Evolutionary conservation across 176 grass and related monocot species (phyloP), one percentile per base, ranked within the genome.

Genomic region (Avena atlantica): DNA sequence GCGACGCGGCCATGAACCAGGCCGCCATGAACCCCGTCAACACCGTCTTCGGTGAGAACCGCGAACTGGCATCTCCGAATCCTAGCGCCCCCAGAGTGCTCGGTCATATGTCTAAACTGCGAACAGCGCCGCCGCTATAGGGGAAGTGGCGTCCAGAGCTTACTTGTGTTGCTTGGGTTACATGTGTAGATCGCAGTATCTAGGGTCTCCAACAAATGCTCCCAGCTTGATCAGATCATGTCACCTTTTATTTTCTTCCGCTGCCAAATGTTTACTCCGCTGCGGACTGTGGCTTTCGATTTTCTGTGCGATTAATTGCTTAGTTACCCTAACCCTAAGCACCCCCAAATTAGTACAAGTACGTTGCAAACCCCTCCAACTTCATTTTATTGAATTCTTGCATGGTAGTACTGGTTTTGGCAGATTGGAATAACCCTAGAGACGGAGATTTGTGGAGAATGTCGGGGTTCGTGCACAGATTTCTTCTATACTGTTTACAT

Each of bases 21-120:
- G 71, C 71, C 12, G 44, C 45, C 44, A 74, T 74, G 71, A 74
- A 75, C 72, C 21, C 72, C 72, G 21, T 75, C 21, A 51, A 75
- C 72, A 74, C 72, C 47, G 23, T 75, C 12, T 75, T 75, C n/a
- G 72, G 72, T 75, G 48, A 75, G 21, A 51, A 15, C 47, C 3
- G 27, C 13, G 12, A 24, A 49, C 45, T 25, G 12, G 10, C 12
- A 66, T 14, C 24, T 8, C 61, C 63, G 63, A 60, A 66, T 66
- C 63, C 12, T 75, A 25, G 47, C 24, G 47, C 45, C 21, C 12
- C 20, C 21, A 75, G 51, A 47, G 23, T 51, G 72, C 45, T 75
- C 47, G 72, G 47, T 27, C 72, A 75, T 51, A 75, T 75, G 72
- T 5, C 47, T 75, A 27, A 24, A 75, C 72, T 7, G 16, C 53